These are phyloP conservation scores for Larix sibirica DNA, from an alignment of 83 land plant species.

Conservation along the genomic window DNA sequence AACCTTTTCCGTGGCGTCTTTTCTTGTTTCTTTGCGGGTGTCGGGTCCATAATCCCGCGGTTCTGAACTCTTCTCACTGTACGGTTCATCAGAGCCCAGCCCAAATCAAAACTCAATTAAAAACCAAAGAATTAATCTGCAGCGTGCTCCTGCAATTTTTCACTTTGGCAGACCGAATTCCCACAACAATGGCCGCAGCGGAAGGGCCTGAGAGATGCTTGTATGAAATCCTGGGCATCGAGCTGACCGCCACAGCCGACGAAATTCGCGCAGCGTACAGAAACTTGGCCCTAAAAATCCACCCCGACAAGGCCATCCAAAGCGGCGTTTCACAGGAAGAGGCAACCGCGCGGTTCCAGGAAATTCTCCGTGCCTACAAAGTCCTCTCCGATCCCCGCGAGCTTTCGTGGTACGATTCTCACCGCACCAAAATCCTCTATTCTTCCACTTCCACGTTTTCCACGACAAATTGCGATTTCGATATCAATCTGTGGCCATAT, in stretches of 20 bases:
- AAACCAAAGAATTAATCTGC: too few relatives aligned
- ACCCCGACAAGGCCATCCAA: constrained; percentile 84
- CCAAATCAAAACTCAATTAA: too few relatives aligned
- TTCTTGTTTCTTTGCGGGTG: too few relatives aligned
- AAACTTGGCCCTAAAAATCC: constrained; percentile 87
- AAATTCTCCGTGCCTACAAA: constrained; percentile 84
- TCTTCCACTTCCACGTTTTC: constrained; percentile 4
- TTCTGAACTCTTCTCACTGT: too few relatives aligned
- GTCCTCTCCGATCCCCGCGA: constrained; percentile 88
- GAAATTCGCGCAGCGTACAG: constrained; percentile 87
- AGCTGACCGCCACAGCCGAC: constrained; percentile 47
- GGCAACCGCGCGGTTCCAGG: constrained; percentile 89
- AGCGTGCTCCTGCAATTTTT: too few relatives aligned
- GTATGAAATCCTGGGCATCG: constrained; percentile 84
- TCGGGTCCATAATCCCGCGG: too few relatives aligned
- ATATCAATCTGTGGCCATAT: constrained; percentile 72
- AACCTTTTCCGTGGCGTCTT: too few relatives aligned
- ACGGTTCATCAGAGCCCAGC: too few relatives aligned
- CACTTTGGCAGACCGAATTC: background rate
- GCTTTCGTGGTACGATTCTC: constrained; percentile 94
- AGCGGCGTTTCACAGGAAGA: constrained; percentile 36
- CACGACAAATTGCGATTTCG: constrained; percentile 16
- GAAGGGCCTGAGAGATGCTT: constrained; percentile 38
- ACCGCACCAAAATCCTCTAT: constrained; percentile 82
- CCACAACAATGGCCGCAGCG: too few relatives aligned